A percentile compares a stretch with the other conserved stretches of the same genome.
These are phyloP conservation scores for Hygrophorus russula DNA, from an alignment of 768 basidiomycete species.

Conservation along the genomic window DNA sequence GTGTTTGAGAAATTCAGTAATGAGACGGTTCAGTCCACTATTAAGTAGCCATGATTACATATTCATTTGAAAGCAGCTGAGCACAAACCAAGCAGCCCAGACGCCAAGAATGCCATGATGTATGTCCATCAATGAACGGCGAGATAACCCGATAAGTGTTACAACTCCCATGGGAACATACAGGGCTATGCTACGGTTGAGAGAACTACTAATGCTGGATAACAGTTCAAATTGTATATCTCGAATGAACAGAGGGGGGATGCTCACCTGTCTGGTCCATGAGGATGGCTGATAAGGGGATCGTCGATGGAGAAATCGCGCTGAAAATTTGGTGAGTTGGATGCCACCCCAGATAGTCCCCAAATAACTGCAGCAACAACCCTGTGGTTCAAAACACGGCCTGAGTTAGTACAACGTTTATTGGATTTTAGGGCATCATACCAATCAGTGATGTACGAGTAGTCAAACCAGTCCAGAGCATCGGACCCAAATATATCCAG, in stretches of 20 bases:
- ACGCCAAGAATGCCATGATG: slow-evolving; percentile 51
- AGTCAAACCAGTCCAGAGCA: slow-evolving; percentile 30
- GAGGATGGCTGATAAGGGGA: slow-evolving; percentile 39
- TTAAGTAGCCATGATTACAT: slow-evolving; percentile 4
- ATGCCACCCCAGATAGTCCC: slow-evolving; percentile 28
- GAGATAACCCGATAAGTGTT: slow-evolving; percentile 23
- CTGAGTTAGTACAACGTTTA: background rate
- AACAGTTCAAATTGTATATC: background rate
- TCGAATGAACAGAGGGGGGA: background rate
- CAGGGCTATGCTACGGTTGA: slow-evolving; percentile 37
- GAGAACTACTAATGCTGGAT: slow-evolving; percentile 34
- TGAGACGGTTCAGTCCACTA: slow-evolving; percentile 34
- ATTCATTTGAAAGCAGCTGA: background rate
- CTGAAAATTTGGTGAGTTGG: slow-evolving; percentile 31
- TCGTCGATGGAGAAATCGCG: slow-evolving; percentile 40
- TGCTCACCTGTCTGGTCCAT: slow-evolving; percentile 38
- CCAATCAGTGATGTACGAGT: slow-evolving; percentile 47
- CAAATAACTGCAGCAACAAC: slow-evolving; percentile 28
- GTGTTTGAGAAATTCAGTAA: slow-evolving; percentile 45
- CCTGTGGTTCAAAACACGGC: slow-evolving; percentile 13
- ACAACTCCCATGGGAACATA: slow-evolving; percentile 33
- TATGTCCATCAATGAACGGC: slow-evolving; percentile 35
- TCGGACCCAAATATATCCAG: slow-evolving; percentile 20
- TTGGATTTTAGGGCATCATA: slow-evolving; percentile 9
- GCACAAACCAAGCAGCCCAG: slow-evolving; percentile 25